These are phyloP conservation scores for Pterocarpus macrocarpus DNA, from an alignment of 306 rosid species.

Conservation along the genomic window DNA sequence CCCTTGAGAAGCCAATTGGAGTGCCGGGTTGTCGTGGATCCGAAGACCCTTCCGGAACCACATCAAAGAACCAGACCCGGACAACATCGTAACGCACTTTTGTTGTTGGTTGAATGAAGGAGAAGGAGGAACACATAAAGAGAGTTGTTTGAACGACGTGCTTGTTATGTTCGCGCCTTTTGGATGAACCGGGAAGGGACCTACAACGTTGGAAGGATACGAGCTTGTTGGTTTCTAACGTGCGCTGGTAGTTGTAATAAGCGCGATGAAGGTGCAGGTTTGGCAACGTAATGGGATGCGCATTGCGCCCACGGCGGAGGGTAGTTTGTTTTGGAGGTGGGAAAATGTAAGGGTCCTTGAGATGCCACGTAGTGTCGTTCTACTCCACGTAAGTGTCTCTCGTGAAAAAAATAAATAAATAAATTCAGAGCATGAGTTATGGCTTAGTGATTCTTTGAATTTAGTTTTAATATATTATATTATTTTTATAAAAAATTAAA, in stretches of 20 bases:
- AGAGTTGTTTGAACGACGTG: too few species aligned
- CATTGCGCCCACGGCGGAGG: slow-evolving; percentile 37
- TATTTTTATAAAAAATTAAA: too few species aligned
- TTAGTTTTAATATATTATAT: too few species aligned
- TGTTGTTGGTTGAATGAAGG: neutral
- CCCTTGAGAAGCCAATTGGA: slow-evolving; percentile 62
- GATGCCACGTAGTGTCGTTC: slow-evolving; percentile 58
- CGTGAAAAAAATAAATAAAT: too few species aligned
- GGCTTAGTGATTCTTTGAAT: too few species aligned
- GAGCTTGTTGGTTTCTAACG: slow-evolving; percentile 36
- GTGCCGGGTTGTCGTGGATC: slow-evolving; percentile 95
- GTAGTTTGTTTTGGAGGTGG: neutral
- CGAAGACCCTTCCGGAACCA: slow-evolving; percentile 95
- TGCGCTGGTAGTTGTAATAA: slow-evolving; percentile 39
- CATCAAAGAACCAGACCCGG: slow-evolving; percentile 70
- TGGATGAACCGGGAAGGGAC: neutral
- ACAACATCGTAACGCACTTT: slow-evolving; percentile 41
- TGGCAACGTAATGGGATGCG: neutral
- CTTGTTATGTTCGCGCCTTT: slow-evolving; percentile 57
- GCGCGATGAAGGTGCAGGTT: neutral
- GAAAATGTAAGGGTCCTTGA: slow-evolving; percentile 26
- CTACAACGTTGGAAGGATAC: too few species aligned
- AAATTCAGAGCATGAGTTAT: too few species aligned
- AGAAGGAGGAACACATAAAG: neutral
- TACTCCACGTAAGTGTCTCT: neutral